These are phyloP conservation scores for Obelidium mucronatum DNA, from an alignment of 192 early-diverging fungal species.

Conservation along the genomic window DNA sequence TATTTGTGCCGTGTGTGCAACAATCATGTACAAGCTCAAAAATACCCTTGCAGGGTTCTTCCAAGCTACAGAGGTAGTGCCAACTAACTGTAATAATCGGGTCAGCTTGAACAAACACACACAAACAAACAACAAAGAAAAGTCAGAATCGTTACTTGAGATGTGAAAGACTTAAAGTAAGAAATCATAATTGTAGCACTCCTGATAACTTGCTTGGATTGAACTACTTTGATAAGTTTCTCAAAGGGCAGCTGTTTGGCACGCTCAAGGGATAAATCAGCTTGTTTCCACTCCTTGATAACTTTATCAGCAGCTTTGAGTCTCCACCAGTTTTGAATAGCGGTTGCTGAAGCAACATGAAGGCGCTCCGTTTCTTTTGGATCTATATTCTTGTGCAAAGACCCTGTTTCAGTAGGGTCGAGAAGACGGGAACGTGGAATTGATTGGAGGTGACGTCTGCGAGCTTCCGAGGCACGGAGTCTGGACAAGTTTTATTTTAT, in stretches of 20 bases:
- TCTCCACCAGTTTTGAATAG: conserved; percentile 41
- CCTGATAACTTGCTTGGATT: conserved; percentile 50
- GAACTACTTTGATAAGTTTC: conserved; percentile 43
- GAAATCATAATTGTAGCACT: conserved; percentile 37
- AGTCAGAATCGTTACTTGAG: neutral
- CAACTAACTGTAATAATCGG: neutral
- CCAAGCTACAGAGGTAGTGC: neutral
- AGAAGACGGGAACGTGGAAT: conserved; percentile 32
- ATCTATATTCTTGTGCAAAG: conserved; percentile 7
- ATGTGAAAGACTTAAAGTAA: conserved; percentile 21
- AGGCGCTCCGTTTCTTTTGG: conserved; percentile 25
- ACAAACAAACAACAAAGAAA: too few species aligned
- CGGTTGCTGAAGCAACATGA: conserved; percentile 17
- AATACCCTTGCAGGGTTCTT: conserved; percentile 72
- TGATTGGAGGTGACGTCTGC: conserved; percentile 18
- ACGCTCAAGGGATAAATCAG: conserved; percentile 8
- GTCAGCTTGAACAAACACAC: neutral
- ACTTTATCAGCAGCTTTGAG: conserved; percentile 6
- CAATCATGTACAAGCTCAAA: conserved; percentile 76
- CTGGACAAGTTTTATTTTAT: neutral
- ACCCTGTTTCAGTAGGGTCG: conserved; percentile 5
- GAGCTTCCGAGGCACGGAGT: conserved; percentile 30
- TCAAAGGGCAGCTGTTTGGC: conserved; percentile 45
- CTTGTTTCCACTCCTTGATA: conserved; percentile 2
- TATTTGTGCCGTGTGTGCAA: conserved; percentile 68